Percentiles rank a stretch among this genome's conserved stretches.
These are phyloP conservation scores for Starmerella geochares DNA, from an alignment of 805 yeast genomes.

Conservation along the genomic window DNA sequence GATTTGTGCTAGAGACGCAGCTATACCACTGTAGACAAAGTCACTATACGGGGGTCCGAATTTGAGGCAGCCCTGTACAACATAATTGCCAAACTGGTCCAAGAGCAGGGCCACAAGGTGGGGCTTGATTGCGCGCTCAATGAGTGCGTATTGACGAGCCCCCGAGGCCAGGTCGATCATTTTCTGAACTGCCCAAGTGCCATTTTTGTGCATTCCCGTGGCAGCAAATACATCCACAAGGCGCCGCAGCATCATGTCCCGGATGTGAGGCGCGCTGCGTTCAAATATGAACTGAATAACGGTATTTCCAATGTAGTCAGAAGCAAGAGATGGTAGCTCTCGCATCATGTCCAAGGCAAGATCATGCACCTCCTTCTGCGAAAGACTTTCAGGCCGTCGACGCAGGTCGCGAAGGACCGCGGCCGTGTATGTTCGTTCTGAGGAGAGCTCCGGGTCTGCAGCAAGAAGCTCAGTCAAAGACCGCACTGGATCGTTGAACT, in stretches of 20 bases:
- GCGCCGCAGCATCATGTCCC: constrained; percentile 68
- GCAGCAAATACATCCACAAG: constrained; percentile 75
- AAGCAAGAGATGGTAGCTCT: constrained; percentile 81
- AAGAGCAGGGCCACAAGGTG: constrained; percentile 76
- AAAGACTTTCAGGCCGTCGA: constrained; percentile 46
- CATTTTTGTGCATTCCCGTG: constrained; percentile 92
- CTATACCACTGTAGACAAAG: constrained; percentile 74
- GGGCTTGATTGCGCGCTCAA: constrained; percentile 62
- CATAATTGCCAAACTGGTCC: constrained; percentile 96
- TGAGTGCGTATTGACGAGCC: constrained; percentile 51
- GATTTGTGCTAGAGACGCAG: constrained; percentile 67
- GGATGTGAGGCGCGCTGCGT: constrained; percentile 55
- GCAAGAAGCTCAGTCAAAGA: constrained; percentile 53
- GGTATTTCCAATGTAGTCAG: constrained; percentile 92
- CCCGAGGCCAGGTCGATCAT: constrained; percentile 66
- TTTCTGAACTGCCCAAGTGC: constrained; percentile 99
- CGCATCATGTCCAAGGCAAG: constrained; percentile 72
- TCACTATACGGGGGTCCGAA: constrained; percentile 84
- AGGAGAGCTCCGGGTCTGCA: constrained; percentile 2
- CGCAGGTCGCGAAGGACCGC: constrained; percentile 80
- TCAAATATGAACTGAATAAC: constrained; percentile 86
- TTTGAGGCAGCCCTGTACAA: constrained; percentile 83
- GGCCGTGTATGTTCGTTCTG: constrained; percentile 66
- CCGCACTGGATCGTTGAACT: constrained; percentile 37
- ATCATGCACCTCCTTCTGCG: constrained; percentile 63